Evolutionary conservation across 2,329 filamentous ascomycete species (phyloP).

Genomic region (Teratosphaeria epicoccoides): DNA sequence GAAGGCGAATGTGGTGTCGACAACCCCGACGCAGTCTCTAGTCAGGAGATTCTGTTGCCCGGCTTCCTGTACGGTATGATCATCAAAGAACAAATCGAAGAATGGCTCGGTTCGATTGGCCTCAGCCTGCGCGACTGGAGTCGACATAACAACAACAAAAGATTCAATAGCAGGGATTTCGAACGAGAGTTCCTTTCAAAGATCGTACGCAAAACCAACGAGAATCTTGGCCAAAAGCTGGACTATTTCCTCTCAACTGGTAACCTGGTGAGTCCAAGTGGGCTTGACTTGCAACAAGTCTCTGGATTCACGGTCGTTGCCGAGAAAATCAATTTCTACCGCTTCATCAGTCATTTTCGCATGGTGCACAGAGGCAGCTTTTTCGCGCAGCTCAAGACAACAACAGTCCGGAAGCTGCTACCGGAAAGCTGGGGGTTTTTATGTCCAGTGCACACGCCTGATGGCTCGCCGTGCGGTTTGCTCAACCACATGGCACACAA

Average conservation of each 20-base stretch:
- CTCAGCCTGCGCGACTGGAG: conserved; percentile 40
- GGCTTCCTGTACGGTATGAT: conserved; percentile 93
- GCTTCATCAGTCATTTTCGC: conserved; percentile 97
- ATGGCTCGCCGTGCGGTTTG: conserved; percentile 88
- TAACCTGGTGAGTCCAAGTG: conserved; percentile 82
- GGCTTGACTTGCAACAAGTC: conserved; percentile 85
- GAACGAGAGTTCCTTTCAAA: conserved; percentile 65
- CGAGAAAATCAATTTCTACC: conserved; percentile 97
- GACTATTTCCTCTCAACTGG: conserved; percentile 96
- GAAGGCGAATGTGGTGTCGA: conserved; percentile 87
- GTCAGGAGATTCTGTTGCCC: conserved; percentile 87
- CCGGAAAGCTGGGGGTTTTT: conserved; percentile 98
- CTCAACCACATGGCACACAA: conserved; percentile 94
- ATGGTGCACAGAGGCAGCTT: conserved; percentile 99
- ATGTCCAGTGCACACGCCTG: conserved; percentile 93
- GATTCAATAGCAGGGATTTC: conserved; percentile 68
- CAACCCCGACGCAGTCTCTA: conserved; percentile 93
- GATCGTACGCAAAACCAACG: conserved; percentile 72
- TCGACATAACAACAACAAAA: conserved; percentile 39
- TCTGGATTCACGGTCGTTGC: conserved; percentile 94
- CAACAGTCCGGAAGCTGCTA: conserved; percentile 85
- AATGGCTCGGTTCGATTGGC: conserved; percentile 62
- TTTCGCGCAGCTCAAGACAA: conserved; percentile 95
- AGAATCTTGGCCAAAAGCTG: conserved; percentile 75
- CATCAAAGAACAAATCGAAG: conserved; percentile 86